Percentiles rank a stretch among this genome's conserved stretches.
Conservation (phyloP, 345 rosid species). For the Geranium brycei region DNA sequence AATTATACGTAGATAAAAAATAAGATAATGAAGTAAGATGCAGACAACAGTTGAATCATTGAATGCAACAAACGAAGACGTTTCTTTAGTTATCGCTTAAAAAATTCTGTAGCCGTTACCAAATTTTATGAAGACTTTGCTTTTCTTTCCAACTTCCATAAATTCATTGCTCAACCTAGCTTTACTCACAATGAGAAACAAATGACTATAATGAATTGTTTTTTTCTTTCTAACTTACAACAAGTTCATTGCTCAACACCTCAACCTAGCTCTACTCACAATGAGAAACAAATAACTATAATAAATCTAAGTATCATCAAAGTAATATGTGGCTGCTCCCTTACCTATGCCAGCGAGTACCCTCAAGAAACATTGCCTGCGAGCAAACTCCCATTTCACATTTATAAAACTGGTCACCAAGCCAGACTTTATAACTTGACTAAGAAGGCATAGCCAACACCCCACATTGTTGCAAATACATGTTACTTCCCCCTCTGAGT, state of each 20-base stretch:
- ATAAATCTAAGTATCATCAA: background rate
- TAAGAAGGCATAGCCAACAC: constrained; percentile 44
- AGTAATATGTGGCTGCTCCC: constrained; percentile 13
- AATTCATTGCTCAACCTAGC: background rate
- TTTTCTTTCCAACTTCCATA: background rate
- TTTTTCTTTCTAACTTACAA: background rate
- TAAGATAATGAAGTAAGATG: background rate
- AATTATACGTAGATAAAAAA: no score
- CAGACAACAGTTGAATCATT: background rate
- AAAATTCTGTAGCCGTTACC: no score
- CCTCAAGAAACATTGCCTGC: constrained; percentile 45
- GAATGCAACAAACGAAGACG: background rate
- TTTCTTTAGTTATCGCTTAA: no score
- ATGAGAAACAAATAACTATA: background rate
- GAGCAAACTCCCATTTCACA: constrained; percentile 56
- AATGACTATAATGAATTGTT: background rate
- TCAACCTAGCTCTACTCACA: background rate
- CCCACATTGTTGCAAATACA: constrained; percentile 52
- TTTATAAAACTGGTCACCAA: constrained; percentile 27
- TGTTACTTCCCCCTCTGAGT: constrained; percentile 15
- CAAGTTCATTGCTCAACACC: background rate
- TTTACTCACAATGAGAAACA: background rate
- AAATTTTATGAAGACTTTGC: background rate
- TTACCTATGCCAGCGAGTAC: constrained; percentile 55
- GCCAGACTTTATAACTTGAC: constrained; percentile 37